Evolutionary conservation across 768 basidiomycete species (phyloP).

Genomic region (Termitomyces sp.): DNA sequence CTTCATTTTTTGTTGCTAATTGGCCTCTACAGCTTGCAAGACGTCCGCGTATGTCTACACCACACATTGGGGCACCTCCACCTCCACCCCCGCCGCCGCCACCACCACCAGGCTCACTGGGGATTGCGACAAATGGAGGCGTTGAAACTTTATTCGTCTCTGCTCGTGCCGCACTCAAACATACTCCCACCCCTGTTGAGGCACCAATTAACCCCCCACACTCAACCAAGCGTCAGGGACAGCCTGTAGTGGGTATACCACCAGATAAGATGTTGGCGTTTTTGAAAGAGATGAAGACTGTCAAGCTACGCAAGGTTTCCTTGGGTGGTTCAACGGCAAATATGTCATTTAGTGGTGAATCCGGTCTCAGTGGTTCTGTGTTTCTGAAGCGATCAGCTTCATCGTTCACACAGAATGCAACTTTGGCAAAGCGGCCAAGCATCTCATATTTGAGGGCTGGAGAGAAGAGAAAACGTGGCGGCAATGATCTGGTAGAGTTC

Average conservation of each 20-base stretch:
- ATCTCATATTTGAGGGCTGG: conserved; percentile 14
- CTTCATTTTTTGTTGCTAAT: neutral
- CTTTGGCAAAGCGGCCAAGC: neutral
- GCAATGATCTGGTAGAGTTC: conserved; percentile 22
- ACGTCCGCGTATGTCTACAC: conserved; percentile 7
- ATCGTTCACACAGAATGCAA: neutral
- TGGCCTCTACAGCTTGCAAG: neutral
- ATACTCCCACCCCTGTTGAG: conserved; percentile 53
- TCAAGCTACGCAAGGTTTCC: conserved; percentile 56
- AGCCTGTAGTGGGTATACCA: conserved; percentile 69
- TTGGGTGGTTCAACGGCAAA: conserved; percentile 14
- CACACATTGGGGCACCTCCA: conserved; percentile 29
- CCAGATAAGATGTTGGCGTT: conserved; percentile 85
- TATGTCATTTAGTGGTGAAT: conserved; percentile 5
- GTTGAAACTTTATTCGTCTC: conserved; percentile 45
- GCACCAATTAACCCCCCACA: conserved; percentile 58
- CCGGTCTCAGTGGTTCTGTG: neutral
- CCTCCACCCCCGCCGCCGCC: conserved; percentile 43
- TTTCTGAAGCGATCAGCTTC: conserved; percentile 1
- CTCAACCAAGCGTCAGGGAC: conserved; percentile 44
- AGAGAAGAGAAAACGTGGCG: conserved; percentile 35
- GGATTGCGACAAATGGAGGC: conserved; percentile 23
- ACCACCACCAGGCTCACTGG: conserved; percentile 31
- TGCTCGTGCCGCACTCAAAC: conserved; percentile 67
- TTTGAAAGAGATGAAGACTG: conserved; percentile 76